These are phyloP conservation scores for Stachybotrys chartarum DNA, from an alignment of 2,329 filamentous ascomycete genomes.

Conservation along the genomic window DNA sequence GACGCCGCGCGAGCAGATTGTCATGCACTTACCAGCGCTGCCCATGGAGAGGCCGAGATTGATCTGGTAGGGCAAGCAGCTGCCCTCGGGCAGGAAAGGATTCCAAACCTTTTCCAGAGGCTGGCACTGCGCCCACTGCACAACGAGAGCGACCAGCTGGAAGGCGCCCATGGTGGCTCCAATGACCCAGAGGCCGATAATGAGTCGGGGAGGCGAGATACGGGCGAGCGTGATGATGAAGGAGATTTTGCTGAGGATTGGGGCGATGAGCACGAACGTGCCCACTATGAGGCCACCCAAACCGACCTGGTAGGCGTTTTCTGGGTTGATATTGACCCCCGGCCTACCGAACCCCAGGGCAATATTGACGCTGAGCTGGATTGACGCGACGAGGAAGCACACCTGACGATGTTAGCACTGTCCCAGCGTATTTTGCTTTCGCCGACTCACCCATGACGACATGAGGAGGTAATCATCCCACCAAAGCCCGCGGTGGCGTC, in stretches of 20 bases:
- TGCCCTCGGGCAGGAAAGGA: neutral
- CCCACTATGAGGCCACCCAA: neutral
- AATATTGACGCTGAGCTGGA: neutral
- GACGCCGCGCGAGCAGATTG: no score
- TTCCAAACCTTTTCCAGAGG: neutral
- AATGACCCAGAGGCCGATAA: neutral
- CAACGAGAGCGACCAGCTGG: neutral
- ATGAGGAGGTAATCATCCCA: neutral
- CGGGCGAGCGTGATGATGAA: neutral
- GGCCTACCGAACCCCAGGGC: neutral
- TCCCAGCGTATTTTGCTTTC: no score
- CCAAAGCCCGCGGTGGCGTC: neutral
- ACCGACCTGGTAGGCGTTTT: neutral
- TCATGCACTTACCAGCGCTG: neutral
- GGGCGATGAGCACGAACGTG: neutral
- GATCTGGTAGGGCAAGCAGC: neutral
- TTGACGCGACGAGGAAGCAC: neutral
- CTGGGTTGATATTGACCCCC: neutral
- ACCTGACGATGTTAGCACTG: neutral
- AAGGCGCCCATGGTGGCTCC: neutral
- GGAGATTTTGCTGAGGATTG: slow-evolving; percentile 1
- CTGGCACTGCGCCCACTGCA: neutral
- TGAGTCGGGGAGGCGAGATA: neutral
- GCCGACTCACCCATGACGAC: neutral
- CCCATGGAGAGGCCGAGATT: neutral